These are phyloP conservation scores for Trebouxia sp. DNA, from an alignment of 139 green algal species.

Conservation along the genomic window DNA sequence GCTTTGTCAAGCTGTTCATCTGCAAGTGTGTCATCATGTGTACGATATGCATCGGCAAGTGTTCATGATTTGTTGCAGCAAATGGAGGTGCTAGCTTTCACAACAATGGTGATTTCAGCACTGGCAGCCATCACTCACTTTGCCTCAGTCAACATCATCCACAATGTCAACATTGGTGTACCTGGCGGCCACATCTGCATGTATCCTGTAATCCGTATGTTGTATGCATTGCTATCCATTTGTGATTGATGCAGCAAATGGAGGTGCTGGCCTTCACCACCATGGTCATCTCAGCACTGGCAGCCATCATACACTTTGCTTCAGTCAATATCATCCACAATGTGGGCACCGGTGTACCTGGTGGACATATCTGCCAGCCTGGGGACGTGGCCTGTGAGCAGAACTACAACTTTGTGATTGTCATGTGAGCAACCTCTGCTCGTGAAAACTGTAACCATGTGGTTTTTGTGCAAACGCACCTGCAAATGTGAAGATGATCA, in stretches of 20 bases:
- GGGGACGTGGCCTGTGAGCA: constrained; percentile 22
- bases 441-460: no score
- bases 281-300: constrained; percentile 14
- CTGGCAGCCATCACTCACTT: constrained; percentile 22
- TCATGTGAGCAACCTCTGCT: constrained; percentile 2
- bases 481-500: no score
- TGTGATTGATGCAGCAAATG: background rate
- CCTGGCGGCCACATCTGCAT: no score
- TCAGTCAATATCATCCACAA: constrained; percentile 24
- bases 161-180: background rate
- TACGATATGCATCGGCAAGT: no score
- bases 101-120: background rate
- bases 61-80: constrained; percentile 21
- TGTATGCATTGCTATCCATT: background rate
- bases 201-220: no score
- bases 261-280: constrained; percentile 21
- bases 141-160: constrained; percentile 23
- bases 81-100: constrained; percentile 26
- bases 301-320: constrained; percentile 17
- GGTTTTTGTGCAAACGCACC: no score
- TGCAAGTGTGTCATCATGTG: no score
- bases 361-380: constrained; percentile 23
- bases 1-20: no score
- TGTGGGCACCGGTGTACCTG: background rate
- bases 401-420: constrained; percentile 29